A percentile compares a stretch with the other conserved stretches of the same genome.
Evolutionary conservation across 768 basidiomycete species (phyloP).

Genomic region (Leucogyrophana mollusca): DNA sequence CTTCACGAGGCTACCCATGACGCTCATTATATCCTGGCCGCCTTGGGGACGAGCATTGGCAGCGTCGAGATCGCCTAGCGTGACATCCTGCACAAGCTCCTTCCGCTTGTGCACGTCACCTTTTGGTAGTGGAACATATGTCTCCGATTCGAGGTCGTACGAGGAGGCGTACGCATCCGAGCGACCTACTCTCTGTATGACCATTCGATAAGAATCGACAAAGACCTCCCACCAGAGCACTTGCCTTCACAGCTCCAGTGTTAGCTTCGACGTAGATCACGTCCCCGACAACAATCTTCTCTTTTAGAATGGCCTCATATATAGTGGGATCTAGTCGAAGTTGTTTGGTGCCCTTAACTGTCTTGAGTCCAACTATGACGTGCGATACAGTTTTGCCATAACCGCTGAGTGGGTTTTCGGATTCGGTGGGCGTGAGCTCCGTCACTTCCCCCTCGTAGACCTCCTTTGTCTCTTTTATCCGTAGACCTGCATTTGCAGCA

Average conservation of each 20-base stretch:
- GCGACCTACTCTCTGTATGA: constrained; percentile 80
- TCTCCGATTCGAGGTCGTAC: constrained; percentile 97
- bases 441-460: constrained; percentile 99
- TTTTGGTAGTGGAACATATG: constrained; percentile 96
- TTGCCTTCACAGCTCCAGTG: constrained; percentile 95
- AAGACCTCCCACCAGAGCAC: constrained; percentile 12
- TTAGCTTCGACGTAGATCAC: constrained; percentile 95
- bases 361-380: constrained; percentile 94
- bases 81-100: constrained; percentile 93
- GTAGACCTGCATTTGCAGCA: constrained; percentile 57
- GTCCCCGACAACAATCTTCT: constrained; percentile 94
- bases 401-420: constrained; percentile 95
- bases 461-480: constrained; percentile 99
- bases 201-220: too few species aligned
- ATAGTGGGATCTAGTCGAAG: constrained; percentile 91
- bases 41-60: constrained; percentile 96
- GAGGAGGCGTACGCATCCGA: constrained; percentile 98
- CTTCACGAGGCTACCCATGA: constrained; percentile 92
- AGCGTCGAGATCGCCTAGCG: constrained; percentile 91
- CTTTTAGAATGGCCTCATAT: constrained; percentile 96
- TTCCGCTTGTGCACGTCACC: constrained; percentile 96
- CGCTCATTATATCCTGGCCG: constrained; percentile 98
- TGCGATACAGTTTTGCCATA: constrained; percentile 99
- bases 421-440: constrained; percentile 92
- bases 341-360: constrained; percentile 90